phyloP scores from a whole-genome alignment of 1,284 basidiomycete species.

The Vanrija pseudolonga region DNA sequence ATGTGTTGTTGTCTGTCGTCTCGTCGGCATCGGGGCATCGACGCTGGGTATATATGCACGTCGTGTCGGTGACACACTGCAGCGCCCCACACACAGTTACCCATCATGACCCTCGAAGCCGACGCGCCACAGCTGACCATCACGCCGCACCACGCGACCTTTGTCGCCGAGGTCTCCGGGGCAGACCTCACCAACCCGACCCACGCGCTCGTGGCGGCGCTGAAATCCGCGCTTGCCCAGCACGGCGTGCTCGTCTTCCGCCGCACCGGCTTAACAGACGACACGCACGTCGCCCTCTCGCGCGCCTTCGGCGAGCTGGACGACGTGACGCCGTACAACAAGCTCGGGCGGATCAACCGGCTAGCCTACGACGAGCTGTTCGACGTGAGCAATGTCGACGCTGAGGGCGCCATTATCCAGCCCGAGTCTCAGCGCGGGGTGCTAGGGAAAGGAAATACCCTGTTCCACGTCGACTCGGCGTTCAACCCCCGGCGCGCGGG shows the following conservation, averaged over 20 bases:
- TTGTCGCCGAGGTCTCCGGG: conserved; percentile 23
- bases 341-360: conserved; percentile 22
- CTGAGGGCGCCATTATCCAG: conserved; percentile 18
- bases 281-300: conserved; percentile 28
- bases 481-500: conserved; percentile 27
- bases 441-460: conserved; percentile 2
- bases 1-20: too few relatives aligned
- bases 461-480: conserved; percentile 22
- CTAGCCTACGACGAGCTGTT: conserved; percentile 27
- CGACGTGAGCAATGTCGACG: conserved; percentile 25
- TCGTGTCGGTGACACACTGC: too few relatives aligned
- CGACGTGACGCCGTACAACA: conserved; percentile 31
- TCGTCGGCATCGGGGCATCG: too few relatives aligned
- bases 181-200: conserved; percentile 19
- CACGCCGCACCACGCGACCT: conserved; percentile 24
- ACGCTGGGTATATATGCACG: too few relatives aligned
- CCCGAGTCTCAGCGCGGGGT: conserved; percentile 10
- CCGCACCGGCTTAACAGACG: conserved; percentile 24
- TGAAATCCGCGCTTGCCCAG: conserved; percentile 21
- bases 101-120: not conserved
- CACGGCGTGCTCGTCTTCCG: conserved; percentile 32
- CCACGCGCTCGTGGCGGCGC: conserved; percentile 15
- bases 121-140: not conserved
- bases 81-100: not conserved
- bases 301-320: conserved; percentile 27